Percentiles rank a stretch among this genome's conserved stretches.
phyloP scores from a whole-genome alignment of 2,329 filamentous ascomycete genomes.

The Lasiodiplodia theobromae region DNA sequence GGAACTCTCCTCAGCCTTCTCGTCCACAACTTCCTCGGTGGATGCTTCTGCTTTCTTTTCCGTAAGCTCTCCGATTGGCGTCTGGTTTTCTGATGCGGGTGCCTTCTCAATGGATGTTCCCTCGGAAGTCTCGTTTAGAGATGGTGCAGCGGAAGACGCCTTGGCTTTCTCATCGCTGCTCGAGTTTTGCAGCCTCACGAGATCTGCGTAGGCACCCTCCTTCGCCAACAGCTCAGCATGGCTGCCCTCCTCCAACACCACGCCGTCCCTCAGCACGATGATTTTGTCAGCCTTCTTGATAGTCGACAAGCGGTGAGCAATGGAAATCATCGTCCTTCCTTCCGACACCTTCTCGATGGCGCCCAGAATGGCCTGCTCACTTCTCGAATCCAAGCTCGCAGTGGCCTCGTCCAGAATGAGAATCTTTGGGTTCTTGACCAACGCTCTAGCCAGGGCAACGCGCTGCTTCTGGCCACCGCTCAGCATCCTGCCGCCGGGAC shows the following conservation, averaged over 20 bases:
- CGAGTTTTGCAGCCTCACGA: conserved; percentile 54
- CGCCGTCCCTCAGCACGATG: conserved; percentile 48
- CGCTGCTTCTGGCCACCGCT: conserved; percentile 67
- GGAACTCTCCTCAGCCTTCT: not conserved
- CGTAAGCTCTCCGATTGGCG: conserved; percentile 35
- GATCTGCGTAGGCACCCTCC: conserved; percentile 56
- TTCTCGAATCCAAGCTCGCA: conserved; percentile 65
- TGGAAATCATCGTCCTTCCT: conserved; percentile 47
- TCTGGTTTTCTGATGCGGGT: conserved; percentile 33
- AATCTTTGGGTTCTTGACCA: conserved; percentile 65
- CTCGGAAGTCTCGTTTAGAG: conserved; percentile 32
- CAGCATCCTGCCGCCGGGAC: conserved; percentile 61
- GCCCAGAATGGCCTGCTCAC: conserved; percentile 62
- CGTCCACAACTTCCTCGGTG: not conserved
- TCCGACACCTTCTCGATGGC: conserved; percentile 44
- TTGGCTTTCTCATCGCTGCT: conserved; percentile 35
- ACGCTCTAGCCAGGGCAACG: conserved; percentile 62
- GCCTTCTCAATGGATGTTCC: conserved; percentile 28
- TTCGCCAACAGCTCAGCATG: conserved; percentile 43
- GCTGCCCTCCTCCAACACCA: conserved; percentile 46
- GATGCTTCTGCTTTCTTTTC: conserved; percentile 27
- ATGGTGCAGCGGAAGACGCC: not conserved
- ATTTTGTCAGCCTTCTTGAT: conserved; percentile 47
- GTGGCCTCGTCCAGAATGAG: conserved; percentile 70
- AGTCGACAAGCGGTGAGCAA: conserved; percentile 49